A percentile compares a stretch with the other conserved stretches of the same genome.
Conservation (phyloP, 352 stramenopile species). For the Pythium monospermum region DNA sequence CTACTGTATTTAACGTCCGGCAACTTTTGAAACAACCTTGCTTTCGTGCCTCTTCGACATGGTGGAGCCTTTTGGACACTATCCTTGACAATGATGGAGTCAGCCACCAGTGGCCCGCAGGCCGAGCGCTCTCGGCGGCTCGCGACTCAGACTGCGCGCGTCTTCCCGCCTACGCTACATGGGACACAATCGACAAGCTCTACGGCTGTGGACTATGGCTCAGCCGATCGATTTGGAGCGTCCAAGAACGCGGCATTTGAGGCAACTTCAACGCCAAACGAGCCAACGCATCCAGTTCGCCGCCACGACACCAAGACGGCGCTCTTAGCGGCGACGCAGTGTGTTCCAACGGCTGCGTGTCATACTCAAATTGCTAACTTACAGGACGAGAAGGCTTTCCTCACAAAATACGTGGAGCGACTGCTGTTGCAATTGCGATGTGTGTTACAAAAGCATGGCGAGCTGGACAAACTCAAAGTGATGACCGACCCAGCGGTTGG, state of each 20-base stretch:
- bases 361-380: slow-evolving; percentile 41
- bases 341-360: slow-evolving; percentile 20
- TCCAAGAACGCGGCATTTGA: no score
- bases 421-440: slow-evolving; percentile 53
- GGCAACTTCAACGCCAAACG: no score
- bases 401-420: slow-evolving; percentile 61
- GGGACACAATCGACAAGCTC: no score
- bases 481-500: slow-evolving; percentile 29
- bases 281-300: not conserved
- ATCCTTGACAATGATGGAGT: slow-evolving; percentile 8
- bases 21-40: no score
- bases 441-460: slow-evolving; percentile 59
- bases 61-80: no score
- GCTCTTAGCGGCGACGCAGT: slow-evolving; percentile 8
- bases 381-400: slow-evolving; percentile 56
- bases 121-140: slow-evolving; percentile 21
- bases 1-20: no score
- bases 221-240: no score
- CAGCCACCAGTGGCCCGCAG: slow-evolving; percentile 12
- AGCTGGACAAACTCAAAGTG: slow-evolving; percentile 65
- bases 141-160: slow-evolving; percentile 9
- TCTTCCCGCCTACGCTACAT: slow-evolving; percentile 10
- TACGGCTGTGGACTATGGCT: no score
- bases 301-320: not conserved
- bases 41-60: no score